Evolutionary conservation across 345 rosid genomes (phyloP), one percentile per base, ranked within the genome.

Genomic region (Luvunga scandens): DNA sequence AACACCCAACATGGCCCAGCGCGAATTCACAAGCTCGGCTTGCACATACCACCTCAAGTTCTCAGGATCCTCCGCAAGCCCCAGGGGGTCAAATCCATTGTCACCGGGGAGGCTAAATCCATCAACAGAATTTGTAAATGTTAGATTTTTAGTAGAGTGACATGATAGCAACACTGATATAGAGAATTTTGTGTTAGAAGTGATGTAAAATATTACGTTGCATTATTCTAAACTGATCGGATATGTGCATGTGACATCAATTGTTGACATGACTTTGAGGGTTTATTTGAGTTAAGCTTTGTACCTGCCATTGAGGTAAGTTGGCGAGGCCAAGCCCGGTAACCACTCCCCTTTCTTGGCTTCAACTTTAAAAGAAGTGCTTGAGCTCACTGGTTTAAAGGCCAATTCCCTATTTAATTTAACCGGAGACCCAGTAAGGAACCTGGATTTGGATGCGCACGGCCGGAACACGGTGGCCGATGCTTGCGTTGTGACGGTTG

Each of bases 1-100:
- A 22, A 95, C 99, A 0, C 99, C 99, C 79, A 95, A 84, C 99
- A 95, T 95, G 0, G 99, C 99, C 99, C 99, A 95, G 1, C 99
- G 84, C 4, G 89, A 77, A 34, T 95, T 95, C 66, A 95, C 99
- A 2, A 95, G 95, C 94, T 95, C 98, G 0, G 99, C 98, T 68
- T 95, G 97, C 50, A 95, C 75, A 75, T 8, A 95, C 99, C 99
- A 95, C 79, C 2, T 91, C 93, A 95, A 77, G 85, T 93, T 95
- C 89, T 95, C 99, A 0, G 99, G 99, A 81, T 95, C 99, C 86
- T 95, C 99, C 0, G 99, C 99, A 14, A 95, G 85, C 18, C 86
- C 98, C 33, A 95, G 82, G 0, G 99, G 99, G 83, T 95, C 99
- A 75, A 95, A 93, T 27, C 99, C 99, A 69, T 95, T 95, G 85